Evolutionary conservation across 306 rosid genomes (phyloP), one percentile per base, ranked within the genome.

Genomic region (Pterocarpus macrocarpus): DNA sequence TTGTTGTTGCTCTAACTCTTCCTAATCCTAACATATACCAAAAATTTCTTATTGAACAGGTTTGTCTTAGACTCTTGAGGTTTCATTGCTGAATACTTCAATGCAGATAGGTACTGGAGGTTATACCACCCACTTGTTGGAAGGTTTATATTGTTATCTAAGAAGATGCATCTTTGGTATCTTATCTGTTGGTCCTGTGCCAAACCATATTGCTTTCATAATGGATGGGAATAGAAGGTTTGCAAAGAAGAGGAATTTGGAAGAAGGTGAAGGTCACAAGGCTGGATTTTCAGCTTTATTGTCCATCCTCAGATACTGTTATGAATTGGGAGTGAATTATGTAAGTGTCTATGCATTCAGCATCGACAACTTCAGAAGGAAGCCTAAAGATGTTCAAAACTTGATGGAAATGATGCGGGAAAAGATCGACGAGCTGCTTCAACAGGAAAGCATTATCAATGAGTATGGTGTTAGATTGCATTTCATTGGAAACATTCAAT

Each of bases 211-310:
- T 65, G 87, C 97, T 64, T 93, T 95, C 89, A 90, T 95, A 78
- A 91, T 95, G 94, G 97, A 95, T 86, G 99, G 97, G 12, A 95
- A 95, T 84, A 77, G 94, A 78, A 90, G 99, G 86, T 90, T 69
- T 71, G 95, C 95, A 13, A 93, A 82, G 83, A 89, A 82, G 85
- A 80, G 65, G 43, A 86, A 80, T 83, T 32, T 86, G 75, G 82
- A 14, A 5, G 88, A 78, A 66, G 92, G 88, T 76, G 88, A 64
- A 57, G 95, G 99, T 45, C 90, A 90, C 62, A 87, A 70, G 81
- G 90, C 92, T 52, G 95, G 97, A 49, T 91, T 82, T 80, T 52
- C 76, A 30, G 76, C 90, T 77, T 90, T 93, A 34, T 47, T 87
- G 75, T 75, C 82, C 44, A 73, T 92, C 59, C 91, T 95, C 73